These are phyloP conservation scores for Malassezia cuniculi DNA, from an alignment of 1,284 basidiomycete genomes.

Conservation along the genomic window DNA sequence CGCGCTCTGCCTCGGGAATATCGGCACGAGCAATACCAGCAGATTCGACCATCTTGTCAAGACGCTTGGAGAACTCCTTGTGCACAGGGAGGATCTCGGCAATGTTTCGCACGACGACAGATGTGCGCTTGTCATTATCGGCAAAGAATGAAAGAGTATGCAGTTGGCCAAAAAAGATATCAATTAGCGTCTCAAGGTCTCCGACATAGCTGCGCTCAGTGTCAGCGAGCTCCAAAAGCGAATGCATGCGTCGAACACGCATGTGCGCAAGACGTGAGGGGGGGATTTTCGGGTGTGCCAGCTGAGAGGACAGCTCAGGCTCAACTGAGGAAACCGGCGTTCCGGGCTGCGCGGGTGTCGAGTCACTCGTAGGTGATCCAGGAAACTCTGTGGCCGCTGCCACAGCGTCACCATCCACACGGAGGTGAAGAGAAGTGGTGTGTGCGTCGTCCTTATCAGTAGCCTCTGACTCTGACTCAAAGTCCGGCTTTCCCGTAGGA, in stretches of 20 bases:
- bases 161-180: conserved; percentile 39
- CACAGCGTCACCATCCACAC: conserved; percentile 11
- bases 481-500: conserved; percentile 16
- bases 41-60: not conserved
- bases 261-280: not conserved
- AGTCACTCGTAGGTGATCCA: conserved; percentile 5
- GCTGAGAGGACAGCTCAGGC: not conserved
- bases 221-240: conserved; percentile 38
- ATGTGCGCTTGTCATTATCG: conserved; percentile 24
- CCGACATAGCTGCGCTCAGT: conserved; percentile 40
- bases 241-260: conserved; percentile 5
- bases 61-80: conserved; percentile 19
- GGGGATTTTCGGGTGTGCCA: not conserved
- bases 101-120: conserved; percentile 33
- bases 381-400: conserved; percentile 8
- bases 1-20: conserved; percentile 5
- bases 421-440: too few relatives aligned
- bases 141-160: conserved; percentile 35
- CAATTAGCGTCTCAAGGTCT: conserved; percentile 33
- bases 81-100: conserved; percentile 30
- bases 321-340: not conserved
- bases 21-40: not conserved
- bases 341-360: conserved; percentile 6
- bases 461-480: conserved; percentile 14
- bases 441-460: too few relatives aligned